These are phyloP conservation scores for Penicillium brasilianum DNA, from an alignment of 2,329 filamentous ascomycete species.

Conservation along the genomic window DNA sequence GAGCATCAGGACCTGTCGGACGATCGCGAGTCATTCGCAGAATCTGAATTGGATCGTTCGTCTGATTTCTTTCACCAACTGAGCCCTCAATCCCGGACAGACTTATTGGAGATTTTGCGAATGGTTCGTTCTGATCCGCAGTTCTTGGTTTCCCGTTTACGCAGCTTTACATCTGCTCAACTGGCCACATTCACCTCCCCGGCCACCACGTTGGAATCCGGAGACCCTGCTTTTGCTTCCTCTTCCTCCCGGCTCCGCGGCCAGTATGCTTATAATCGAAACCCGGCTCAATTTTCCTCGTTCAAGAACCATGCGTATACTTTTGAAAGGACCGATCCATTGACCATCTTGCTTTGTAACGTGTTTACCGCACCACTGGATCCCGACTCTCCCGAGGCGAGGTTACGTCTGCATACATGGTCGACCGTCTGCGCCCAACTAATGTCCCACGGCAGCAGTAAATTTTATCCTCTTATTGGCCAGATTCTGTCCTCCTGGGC, in stretches of 20 bases:
- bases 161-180: constrained; percentile 75
- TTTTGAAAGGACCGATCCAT: constrained; percentile 85
- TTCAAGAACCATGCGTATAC: constrained; percentile 83
- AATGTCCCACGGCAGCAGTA: constrained; percentile 76
- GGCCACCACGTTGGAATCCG: constrained; percentile 76
- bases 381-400: constrained; percentile 79
- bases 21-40: constrained; percentile 41
- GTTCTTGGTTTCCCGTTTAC: constrained; percentile 83
- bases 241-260: constrained; percentile 59
- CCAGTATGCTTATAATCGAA: constrained; percentile 34
- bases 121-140: constrained; percentile 84
- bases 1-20: constrained; percentile 43
- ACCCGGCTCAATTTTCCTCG: constrained; percentile 54
- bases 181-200: constrained; percentile 77
- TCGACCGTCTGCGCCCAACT: constrained; percentile 83
- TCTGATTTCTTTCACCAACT: constrained; percentile 65
- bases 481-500: constrained; percentile 88
- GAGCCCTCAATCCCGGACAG: constrained; percentile 73
- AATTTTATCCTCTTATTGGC: constrained; percentile 78
- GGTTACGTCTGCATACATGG: constrained; percentile 82
- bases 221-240: constrained; percentile 78
- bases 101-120: constrained; percentile 78
- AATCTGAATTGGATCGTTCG: constrained; percentile 42
- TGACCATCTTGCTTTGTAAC: constrained; percentile 84
- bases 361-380: constrained; percentile 86